Evolutionary conservation across 352 stramenopile genomes (phyloP).

Genomic region (Globisporangium camurandrum): DNA sequence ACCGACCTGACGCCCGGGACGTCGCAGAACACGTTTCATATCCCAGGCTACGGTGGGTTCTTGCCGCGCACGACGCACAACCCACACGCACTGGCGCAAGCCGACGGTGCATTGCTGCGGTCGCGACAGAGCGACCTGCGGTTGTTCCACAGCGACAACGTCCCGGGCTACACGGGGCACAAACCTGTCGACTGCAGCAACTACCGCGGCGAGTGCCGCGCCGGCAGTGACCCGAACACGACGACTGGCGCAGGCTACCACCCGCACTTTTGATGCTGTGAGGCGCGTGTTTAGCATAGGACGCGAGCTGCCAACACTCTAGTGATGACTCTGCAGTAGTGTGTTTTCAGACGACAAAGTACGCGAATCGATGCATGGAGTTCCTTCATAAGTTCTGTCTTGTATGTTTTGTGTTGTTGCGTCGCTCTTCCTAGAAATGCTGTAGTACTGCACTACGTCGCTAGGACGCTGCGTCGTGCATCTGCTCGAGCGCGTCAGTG

Average conservation of each 20-base stretch:
- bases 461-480: slow-evolving; percentile 37
- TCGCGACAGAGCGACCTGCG: slow-evolving; percentile 36
- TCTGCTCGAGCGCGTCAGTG: slow-evolving; percentile 35
- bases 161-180: slow-evolving; percentile 79
- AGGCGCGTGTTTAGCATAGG: background rate
- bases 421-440: background rate
- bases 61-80: slow-evolving; percentile 54
- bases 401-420: background rate
- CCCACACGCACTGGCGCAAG: slow-evolving; percentile 43
- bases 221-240: slow-evolving; percentile 45
- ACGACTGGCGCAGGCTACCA: slow-evolving; percentile 60
- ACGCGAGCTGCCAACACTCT: too few relatives aligned
- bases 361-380: background rate
- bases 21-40: slow-evolving; percentile 68
- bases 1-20: slow-evolving; percentile 64
- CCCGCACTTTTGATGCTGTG: slow-evolving; percentile 30
- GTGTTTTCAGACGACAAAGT: too few relatives aligned
- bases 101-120: slow-evolving; percentile 31
- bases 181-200: slow-evolving; percentile 73
- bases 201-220: slow-evolving; percentile 61
- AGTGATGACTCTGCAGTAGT: too few relatives aligned
- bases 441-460: too few relatives aligned
- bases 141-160: slow-evolving; percentile 77
- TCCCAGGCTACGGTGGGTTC: slow-evolving; percentile 74
- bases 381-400: background rate